Evolutionary conservation across 2,329 filamentous ascomycete species (phyloP).

Genomic region (Trichophyton benhamiae): DNA sequence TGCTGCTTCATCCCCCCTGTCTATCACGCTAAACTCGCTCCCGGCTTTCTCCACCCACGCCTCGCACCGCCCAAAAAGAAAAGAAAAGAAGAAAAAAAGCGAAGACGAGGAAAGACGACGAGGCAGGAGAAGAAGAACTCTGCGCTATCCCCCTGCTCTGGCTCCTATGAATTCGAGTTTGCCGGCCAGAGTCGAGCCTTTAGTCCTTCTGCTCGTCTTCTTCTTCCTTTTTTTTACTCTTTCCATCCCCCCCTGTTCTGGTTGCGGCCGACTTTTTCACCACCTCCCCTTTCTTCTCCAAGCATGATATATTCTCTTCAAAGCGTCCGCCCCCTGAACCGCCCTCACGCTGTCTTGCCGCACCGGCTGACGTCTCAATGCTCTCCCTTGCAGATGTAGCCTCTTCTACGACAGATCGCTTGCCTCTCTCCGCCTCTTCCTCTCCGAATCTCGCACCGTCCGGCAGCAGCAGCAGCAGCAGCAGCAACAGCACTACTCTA

Average conservation of each 20-base stretch:
- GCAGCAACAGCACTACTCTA: constrained; percentile 31
- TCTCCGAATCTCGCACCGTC: constrained; percentile 45
- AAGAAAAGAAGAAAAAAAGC: too few species aligned
- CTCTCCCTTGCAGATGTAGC: constrained; percentile 3
- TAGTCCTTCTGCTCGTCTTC: not conserved
- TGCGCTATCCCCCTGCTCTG: not conserved
- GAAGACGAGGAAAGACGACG: too few species aligned
- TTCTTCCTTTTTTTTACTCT: not conserved
- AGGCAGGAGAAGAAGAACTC: too few species aligned
- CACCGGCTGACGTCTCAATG: not conserved
- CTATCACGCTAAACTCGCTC: constrained; percentile 7
- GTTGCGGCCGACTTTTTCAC: too few species aligned
- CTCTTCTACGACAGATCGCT: constrained; percentile 10
- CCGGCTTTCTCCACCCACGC: constrained; percentile 7
- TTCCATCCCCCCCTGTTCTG: not conserved
- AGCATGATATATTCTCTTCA: too few species aligned
- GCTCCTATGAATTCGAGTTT: not conserved
- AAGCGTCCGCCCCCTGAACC: not conserved
- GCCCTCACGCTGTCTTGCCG: not conserved
- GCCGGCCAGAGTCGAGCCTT: not conserved
- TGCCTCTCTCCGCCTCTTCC: constrained; percentile 27
- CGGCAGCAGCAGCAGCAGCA: constrained; percentile 19
- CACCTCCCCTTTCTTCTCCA: too few species aligned
- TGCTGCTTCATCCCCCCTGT: constrained; percentile 1
- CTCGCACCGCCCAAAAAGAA: constrained; percentile 4